Conservation (phyloP, 176 grass and related monocot species). For the Puccinellia tenuiflora region DNA sequence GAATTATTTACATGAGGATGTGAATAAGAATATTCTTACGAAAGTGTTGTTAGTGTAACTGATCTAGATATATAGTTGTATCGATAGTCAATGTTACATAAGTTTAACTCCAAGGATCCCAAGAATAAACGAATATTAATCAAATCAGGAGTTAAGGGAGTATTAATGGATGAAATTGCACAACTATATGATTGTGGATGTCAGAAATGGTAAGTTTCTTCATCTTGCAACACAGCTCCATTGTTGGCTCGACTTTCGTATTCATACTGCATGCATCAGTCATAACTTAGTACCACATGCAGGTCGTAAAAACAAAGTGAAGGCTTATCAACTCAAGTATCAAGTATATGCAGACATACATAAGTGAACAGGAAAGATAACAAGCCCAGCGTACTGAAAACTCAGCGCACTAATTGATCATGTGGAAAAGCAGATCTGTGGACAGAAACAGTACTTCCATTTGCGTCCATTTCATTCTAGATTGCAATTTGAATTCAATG, state of each 20-base stretch:
- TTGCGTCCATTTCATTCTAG: neutral
- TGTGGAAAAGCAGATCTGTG: slow-evolving; percentile 22
- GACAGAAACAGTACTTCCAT: neutral
- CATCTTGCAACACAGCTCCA: neutral
- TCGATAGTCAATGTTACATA: neutral
- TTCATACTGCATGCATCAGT: neutral
- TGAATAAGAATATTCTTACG: neutral
- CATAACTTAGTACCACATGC: slow-evolving; percentile 17
- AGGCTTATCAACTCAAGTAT: slow-evolving; percentile 8
- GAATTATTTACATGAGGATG: too few relatives aligned
- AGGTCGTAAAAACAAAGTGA: slow-evolving; percentile 27
- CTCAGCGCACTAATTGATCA: slow-evolving; percentile 19
- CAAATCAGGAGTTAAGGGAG: neutral
- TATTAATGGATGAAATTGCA: neutral
- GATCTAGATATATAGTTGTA: neutral
- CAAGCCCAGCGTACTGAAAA: slow-evolving; percentile 19
- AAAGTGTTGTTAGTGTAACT: too few relatives aligned
- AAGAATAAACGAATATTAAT: neutral
- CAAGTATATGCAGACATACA: slow-evolving; percentile 17
- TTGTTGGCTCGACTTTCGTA: neutral
- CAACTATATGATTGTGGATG: neutral
- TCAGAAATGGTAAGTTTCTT: neutral
- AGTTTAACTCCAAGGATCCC: neutral
- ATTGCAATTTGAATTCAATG: neutral
- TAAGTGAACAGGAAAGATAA: slow-evolving; percentile 32